phyloP scores from a whole-genome alignment of 768 basidiomycete species.

The Termitomyces sp. region DNA sequence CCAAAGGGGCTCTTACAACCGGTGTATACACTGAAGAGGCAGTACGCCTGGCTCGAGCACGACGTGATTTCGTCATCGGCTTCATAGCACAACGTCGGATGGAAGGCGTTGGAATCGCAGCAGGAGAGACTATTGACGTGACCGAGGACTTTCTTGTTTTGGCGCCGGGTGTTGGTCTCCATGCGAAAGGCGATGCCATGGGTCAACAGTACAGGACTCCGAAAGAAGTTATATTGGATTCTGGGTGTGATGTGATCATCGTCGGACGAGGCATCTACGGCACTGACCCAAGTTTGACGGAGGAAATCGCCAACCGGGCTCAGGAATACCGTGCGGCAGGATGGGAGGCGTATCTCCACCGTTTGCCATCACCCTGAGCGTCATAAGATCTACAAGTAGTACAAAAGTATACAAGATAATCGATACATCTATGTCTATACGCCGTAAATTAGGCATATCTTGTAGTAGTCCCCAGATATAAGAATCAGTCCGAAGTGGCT shows the following conservation, averaged over 20 bases:
- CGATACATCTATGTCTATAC: background rate
- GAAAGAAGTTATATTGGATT: slow-evolving; percentile 68
- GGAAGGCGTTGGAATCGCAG: slow-evolving; percentile 51
- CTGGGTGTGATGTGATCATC: slow-evolving; percentile 93
- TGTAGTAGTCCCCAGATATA: background rate
- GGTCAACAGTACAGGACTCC: slow-evolving; percentile 97
- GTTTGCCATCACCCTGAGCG: slow-evolving; percentile 23
- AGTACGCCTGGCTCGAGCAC: slow-evolving; percentile 79
- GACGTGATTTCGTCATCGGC: slow-evolving; percentile 88
- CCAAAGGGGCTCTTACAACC: slow-evolving; percentile 76
- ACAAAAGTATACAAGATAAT: background rate
- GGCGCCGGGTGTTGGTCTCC: slow-evolving; percentile 90
- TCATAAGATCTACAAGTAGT: background rate
- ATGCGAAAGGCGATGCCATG: slow-evolving; percentile 72
- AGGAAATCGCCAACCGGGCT: slow-evolving; percentile 57
- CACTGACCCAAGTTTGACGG: slow-evolving; percentile 37
- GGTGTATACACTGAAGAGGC: slow-evolving; percentile 82
- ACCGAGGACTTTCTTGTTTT: slow-evolving; percentile 83
- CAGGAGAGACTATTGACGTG: slow-evolving; percentile 25
- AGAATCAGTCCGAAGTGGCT: slow-evolving; percentile 1
- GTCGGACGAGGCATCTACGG: slow-evolving; percentile 96
- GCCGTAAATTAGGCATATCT: background rate
- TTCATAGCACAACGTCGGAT: slow-evolving; percentile 91
- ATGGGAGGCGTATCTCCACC: slow-evolving; percentile 83
- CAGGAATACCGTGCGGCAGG: slow-evolving; percentile 80